These are phyloP conservation scores for Fusarium caatingaense DNA, from an alignment of 2,329 filamentous ascomycete species.

Conservation along the genomic window DNA sequence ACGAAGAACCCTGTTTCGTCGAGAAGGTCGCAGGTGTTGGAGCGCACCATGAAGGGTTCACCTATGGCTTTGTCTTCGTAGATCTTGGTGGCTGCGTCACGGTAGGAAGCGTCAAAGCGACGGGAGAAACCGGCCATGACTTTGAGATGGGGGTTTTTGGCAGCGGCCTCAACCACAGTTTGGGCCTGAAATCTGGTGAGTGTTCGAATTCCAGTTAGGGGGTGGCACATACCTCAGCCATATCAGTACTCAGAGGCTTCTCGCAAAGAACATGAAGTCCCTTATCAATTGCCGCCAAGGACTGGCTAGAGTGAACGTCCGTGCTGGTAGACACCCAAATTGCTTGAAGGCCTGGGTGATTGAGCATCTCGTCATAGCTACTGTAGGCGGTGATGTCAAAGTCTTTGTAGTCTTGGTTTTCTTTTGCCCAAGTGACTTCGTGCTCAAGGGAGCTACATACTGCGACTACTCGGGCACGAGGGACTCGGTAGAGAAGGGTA, in stretches of 20 bases:
- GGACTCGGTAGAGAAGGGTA: slow-evolving; percentile 59
- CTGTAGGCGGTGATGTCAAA: slow-evolving; percentile 57
- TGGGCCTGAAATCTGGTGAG: slow-evolving; percentile 66
- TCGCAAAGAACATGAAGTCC: slow-evolving; percentile 69
- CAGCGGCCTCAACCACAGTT: slow-evolving; percentile 67
- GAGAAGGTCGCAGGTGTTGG: slow-evolving; percentile 75
- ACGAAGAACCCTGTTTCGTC: slow-evolving; percentile 76
- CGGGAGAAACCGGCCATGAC: slow-evolving; percentile 54
- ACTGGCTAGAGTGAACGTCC: slow-evolving; percentile 67
- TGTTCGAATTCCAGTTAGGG: too few species aligned
- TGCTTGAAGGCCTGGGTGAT: slow-evolving; percentile 53
- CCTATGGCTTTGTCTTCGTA: slow-evolving; percentile 65
- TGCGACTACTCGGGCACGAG: slow-evolving; percentile 61
- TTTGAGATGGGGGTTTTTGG: slow-evolving; percentile 67
- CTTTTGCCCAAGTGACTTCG: slow-evolving; percentile 58
- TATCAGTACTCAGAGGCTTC: slow-evolving; percentile 62
- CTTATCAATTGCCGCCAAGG: slow-evolving; percentile 65
- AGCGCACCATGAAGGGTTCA: slow-evolving; percentile 68
- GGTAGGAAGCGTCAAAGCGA: slow-evolving; percentile 72
- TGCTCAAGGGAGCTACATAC: slow-evolving; percentile 59
- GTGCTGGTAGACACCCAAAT: slow-evolving; percentile 58
- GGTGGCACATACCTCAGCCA: slow-evolving; percentile 62
- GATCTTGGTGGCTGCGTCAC: slow-evolving; percentile 66
- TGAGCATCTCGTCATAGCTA: slow-evolving; percentile 61
- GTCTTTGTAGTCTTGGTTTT: slow-evolving; percentile 54